These are phyloP conservation scores for Malus hybrid DNA, from an alignment of 331 rosid species.

Conservation along the genomic window DNA sequence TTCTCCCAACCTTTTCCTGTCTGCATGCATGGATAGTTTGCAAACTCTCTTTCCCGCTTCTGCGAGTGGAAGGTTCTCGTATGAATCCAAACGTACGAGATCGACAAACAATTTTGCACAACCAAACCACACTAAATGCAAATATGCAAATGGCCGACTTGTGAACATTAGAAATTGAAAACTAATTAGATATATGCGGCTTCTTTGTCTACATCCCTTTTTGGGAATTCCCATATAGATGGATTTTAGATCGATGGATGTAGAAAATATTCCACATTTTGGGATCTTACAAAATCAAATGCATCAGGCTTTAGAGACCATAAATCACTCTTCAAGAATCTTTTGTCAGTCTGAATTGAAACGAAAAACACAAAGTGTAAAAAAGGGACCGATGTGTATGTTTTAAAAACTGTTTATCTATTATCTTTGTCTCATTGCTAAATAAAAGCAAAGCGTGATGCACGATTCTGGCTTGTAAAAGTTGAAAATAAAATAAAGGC, in stretches of 20 bases:
- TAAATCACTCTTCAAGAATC: background rate
- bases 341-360: background rate
- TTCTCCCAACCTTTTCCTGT: background rate
- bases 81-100: background rate
- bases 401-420: background rate
- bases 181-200: background rate
- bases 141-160: too few species aligned
- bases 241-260: background rate
- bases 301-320: background rate
- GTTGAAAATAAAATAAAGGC: background rate
- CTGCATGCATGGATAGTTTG: background rate
- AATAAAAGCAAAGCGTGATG: constrained; percentile 1
- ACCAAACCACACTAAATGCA: background rate
- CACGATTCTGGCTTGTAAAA: background rate
- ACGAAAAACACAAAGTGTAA: background rate
- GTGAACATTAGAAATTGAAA: too few species aligned
- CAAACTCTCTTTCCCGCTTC: background rate
- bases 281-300: background rate
- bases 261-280: background rate
- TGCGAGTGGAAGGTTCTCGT: background rate
- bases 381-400: background rate
- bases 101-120: background rate
- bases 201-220: background rate
- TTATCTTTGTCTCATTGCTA: background rate
- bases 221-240: background rate